These are phyloP conservation scores for Parastagonospora avenae DNA, from an alignment of 2,329 filamentous ascomycete genomes.

Conservation along the genomic window DNA sequence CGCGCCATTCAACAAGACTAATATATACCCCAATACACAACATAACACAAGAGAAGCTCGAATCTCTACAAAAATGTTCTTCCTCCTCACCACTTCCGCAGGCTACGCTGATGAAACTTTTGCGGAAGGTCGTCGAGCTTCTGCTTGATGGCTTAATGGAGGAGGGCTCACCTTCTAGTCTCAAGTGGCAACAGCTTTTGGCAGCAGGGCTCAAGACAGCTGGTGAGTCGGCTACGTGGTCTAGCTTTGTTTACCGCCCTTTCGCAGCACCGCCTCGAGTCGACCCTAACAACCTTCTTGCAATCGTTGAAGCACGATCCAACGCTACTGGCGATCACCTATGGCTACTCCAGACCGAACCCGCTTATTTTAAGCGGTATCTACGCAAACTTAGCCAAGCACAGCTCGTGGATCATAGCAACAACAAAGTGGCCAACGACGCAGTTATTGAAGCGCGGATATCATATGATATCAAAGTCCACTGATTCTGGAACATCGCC, in stretches of 20 bases:
- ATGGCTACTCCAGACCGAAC: conserved; percentile 29
- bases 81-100: background rate
- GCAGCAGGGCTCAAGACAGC: conserved; percentile 6
- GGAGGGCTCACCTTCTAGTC: background rate
- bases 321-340: conserved; percentile 25
- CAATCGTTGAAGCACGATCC: conserved; percentile 10
- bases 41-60: no score
- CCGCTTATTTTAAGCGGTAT: conserved; percentile 16
- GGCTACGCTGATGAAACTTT: background rate
- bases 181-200: conserved; percentile 7
- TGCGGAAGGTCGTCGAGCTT: background rate
- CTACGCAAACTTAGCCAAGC: conserved; percentile 1
- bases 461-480: conserved; percentile 1
- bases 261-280: conserved; percentile 19
- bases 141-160: background rate
- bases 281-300: conserved; percentile 13
- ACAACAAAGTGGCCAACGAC: background rate
- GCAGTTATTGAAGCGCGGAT: background rate
- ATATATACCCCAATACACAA: no score
- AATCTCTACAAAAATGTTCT: no score
- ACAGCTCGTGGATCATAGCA: background rate
- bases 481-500: conserved; percentile 12
- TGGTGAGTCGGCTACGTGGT: conserved; percentile 11
- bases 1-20: no score
- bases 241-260: conserved; percentile 12